Evolutionary conservation across 306 rosid genomes (phyloP), one percentile per base, ranked within the genome.

Genomic region (Quercus wislizeni): DNA sequence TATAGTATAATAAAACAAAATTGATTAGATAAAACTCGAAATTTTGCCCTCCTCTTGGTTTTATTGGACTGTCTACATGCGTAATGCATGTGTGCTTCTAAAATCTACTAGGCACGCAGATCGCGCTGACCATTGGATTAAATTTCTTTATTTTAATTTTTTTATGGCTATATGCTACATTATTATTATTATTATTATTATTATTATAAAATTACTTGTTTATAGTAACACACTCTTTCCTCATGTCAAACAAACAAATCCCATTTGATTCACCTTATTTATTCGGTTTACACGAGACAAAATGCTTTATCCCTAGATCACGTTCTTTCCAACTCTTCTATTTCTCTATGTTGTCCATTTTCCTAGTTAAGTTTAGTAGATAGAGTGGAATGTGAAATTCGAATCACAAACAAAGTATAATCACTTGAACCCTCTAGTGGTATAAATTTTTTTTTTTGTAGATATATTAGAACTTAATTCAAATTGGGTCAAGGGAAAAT

Each of bases 321-420:
- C 41, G n/a, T 18, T 31, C n/a, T 27, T 51, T 55, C 51, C 62
- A 30, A 43, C 2, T 54, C 49, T 82, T 82, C 55, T 46, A 74
- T 75, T 72, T 76, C 59, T 33, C 15, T 57, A 5, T 38, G 21
- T 72, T 85, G 82, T 85, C 78, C 31, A 73, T 38, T 73, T 30
- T 57, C 74, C 7, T 56, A n/a, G 4, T 61, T 15, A 5, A 12
- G 6, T 49, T 67, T 5, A 1, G 19, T 35, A 23, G 54, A 9
- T 8, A 8, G 46, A 38, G 46, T 9, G 12, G 11, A 41, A 41
- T 3, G 46, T 41, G 12, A 41, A 41, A 41, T 41, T 41, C 11
- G 0, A 41, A 41, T 8, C 11, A 41, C 0, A 8, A 2, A 8
- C 12, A 8, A 0, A 0, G 3, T 41, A 41, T 41, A 41, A 8